Evolutionary conservation across 2,329 filamentous ascomycete species (phyloP).

Genomic region (Zopfia rhizophila): DNA sequence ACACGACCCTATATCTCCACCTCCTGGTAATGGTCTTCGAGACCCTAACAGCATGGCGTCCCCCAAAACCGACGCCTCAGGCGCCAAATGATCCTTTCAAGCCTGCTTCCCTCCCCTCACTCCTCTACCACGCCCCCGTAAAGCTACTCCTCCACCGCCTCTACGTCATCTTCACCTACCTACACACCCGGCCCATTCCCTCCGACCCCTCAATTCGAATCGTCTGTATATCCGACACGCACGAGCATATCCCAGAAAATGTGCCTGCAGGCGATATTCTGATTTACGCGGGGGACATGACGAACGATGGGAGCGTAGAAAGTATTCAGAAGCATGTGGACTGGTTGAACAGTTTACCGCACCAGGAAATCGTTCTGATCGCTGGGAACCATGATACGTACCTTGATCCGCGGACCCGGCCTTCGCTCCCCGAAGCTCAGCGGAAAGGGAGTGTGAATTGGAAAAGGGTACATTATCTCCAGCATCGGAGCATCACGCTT

Average conservation of each 20-base stretch:
- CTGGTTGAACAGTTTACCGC: conserved; percentile 80
- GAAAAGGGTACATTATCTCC: conserved; percentile 77
- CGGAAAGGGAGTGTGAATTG: conserved; percentile 69
- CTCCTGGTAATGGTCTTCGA: conserved; percentile 40
- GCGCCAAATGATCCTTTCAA: conserved; percentile 56
- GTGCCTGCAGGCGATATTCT: conserved; percentile 84
- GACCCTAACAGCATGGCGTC: conserved; percentile 38
- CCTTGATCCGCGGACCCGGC: conserved; percentile 75
- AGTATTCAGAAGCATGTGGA: conserved; percentile 86
- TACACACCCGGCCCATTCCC: conserved; percentile 73
- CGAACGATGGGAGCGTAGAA: conserved; percentile 73
- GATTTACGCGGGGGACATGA: conserved; percentile 89
- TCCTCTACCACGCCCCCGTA: conserved; percentile 73
- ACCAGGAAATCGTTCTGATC: conserved; percentile 82
- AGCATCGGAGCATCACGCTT: conserved; percentile 73
- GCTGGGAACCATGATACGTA: conserved; percentile 91
- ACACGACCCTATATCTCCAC: background rate
- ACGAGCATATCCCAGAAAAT: conserved; percentile 68
- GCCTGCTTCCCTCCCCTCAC: conserved; percentile 65
- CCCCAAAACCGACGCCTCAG: conserved; percentile 24
- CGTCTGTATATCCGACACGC: conserved; percentile 92
- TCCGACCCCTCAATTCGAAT: conserved; percentile 73
- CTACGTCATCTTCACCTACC: conserved; percentile 71
- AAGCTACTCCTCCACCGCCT: conserved; percentile 70
- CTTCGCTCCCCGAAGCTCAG: conserved; percentile 61